Evolutionary conservation across 2,329 filamentous ascomycete species (phyloP), one percentile per base, ranked within the genome.

Genomic region (Clarireedia hainanense): DNA sequence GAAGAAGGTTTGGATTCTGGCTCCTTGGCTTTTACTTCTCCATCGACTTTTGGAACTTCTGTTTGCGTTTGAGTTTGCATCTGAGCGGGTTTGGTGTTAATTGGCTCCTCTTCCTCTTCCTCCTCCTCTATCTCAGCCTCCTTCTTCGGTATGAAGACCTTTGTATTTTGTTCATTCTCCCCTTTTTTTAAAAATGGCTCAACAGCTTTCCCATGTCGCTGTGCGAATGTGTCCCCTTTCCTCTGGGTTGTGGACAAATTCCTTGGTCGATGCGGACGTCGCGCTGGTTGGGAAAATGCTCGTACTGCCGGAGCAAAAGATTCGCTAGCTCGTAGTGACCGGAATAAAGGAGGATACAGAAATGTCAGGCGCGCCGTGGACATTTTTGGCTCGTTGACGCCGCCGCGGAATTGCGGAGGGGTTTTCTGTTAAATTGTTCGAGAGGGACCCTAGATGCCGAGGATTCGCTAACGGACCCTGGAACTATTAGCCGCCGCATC

Each of bases 291-390:
- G 37, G 62, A 64, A 62, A 66, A 61, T 67, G 61, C 59, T 58
- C 61, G 61, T 53, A 62, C 57, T 56, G 63, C 73, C 68, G 74
- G 71, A 24, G 70, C 30, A 60, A 72, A 42, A 69, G 74, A 67
- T 70, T 81, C 67, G 70, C 70, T 66, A 60, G 68, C 63, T 60
- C 77, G 75, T 60, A 77, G 69, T 15, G 77, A 74, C 54, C 83
- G 81, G 69, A 85, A 80, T 54, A 88, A 71, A 62, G 83, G 81
- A 47, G 86, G 84, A 63, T 87, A 88, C 17, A 89, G 74, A 65
- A 88, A 88, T 15, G 81, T 80, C 58, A 89, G 74, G 65, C 85
- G 77, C 58, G 75, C 73, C 24, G 79, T 76, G 60, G 84, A 77
- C 82, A 89, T 89, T 23, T 26, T 26, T 23, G 20, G 14, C 14